Base-by-base conservation (phyloP, 257 asterid genomes). In the Rehmannia glutinosa region DNA sequence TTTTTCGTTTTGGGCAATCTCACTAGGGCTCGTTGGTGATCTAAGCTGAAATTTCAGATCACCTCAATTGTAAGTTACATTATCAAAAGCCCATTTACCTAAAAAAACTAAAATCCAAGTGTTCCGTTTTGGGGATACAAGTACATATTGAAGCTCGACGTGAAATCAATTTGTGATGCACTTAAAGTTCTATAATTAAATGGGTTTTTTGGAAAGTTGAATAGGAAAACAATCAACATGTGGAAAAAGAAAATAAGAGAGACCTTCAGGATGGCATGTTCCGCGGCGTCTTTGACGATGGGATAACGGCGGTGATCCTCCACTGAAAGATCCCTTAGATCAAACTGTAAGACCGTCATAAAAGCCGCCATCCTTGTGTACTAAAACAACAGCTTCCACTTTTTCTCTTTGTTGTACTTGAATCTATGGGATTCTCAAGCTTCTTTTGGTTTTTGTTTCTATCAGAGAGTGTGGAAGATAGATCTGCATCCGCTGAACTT, bases 241-340 rank as follows among this genome's bases (percentile, higher is more conserved):
- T 8, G 43, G 25, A 23, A 32, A 17, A n/a, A 57, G 41, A 10
- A 5, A 41, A n/a, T 13, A 15, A 0, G 10, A n/a, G 15, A 45
- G 28, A 89, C 98, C 96, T 92, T 92, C 52, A 92, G 57, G 52
- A 89, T 92, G 32, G 97, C 98, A 71, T 92, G 97, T 66, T 92
- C 98, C n/a, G 98, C 98, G 53, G 96, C 98, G 82, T 92, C 98
- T 73, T 92, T 92, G 69, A 92, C 87, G 73, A 91, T 73, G 67
- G 98, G 97, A 59, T 87, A 83, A 58, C 97, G 97, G 71, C 98
- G 96, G 76, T 97, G 98, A 75, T 97, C 86, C 85, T 92, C 98
- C 15, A 87, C 78, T 2, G 98, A 92, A 62, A 92, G 95, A 72
- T 96, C 92, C 76, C 98, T 83, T 43, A 92, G 96, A 89, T 92